Evolutionary conservation across 1,284 basidiomycete species (phyloP), one percentile per base, ranked within the genome.

Genomic region (Ustilago esculenta): DNA sequence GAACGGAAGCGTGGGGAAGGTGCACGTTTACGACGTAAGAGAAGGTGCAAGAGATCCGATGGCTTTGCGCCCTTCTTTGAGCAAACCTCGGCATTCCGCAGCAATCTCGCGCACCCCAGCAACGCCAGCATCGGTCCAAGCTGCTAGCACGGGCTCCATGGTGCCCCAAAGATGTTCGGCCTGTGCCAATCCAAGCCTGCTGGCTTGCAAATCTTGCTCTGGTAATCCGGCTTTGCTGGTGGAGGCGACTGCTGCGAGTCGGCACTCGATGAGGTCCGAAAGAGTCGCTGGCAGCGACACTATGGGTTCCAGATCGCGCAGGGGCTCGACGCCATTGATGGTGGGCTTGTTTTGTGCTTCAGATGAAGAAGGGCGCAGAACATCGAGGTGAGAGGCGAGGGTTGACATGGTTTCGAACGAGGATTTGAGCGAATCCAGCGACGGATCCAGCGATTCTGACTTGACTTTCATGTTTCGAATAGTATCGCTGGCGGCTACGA

Each of bases 401-500:
- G 55, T 63, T 18, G 69, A 67, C 52, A 72, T 73, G 33, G 54
- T 42, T 15, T 61, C 68, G 42, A 73, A 70, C 9, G 55, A 64
- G 0, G 55, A 44, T n/a, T 47, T 61, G 27, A 76, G 72, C 29
- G 57, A 51, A 18, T 68, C 70, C 17, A 79, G 55, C 2, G 61
- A 67, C 4, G 73, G 67, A 41, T 68, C 60, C 8, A 77, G 51
- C 1, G 70, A 72, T 18, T 73, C 77, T 5, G 58, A 71, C 18
- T 54, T 59, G 42, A 37, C 30, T 43, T 76, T 70, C 65, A 80
- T 73, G 20, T 89, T 88, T 58, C 88, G 88, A 65, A 95, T 94
- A 6, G 93, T 95, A 75, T 93, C 92, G 68, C 90, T 92, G 1
- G 92, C 93, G 1, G 91, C 90, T 42, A 95, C 93, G 18, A 95